Evolutionary conservation across 2,329 filamentous ascomycete species (phyloP).

Genomic region (Aspergillus sp.): DNA sequence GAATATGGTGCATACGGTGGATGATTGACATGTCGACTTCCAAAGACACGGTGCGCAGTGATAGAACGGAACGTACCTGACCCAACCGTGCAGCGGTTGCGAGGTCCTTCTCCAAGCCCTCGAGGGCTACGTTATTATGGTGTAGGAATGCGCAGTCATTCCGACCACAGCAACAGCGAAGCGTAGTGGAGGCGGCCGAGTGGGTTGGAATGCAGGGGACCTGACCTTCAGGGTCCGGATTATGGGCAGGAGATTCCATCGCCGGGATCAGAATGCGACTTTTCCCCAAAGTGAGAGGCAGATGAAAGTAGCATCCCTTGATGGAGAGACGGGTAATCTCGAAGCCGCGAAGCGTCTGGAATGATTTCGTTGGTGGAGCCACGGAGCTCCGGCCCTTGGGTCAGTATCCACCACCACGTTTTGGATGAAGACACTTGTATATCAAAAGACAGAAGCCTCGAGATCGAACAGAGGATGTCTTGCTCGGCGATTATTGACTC

Average conservation of each 20-base stretch:
- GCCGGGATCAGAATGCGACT: conserved; percentile 13
- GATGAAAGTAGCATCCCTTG: conserved; percentile 29
- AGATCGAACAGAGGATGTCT: not conserved
- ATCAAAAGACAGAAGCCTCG: no score
- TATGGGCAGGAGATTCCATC: conserved; percentile 29
- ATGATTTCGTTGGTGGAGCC: not conserved
- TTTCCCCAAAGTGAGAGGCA: conserved; percentile 3
- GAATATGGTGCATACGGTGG: conserved; percentile 4
- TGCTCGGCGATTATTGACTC: no score
- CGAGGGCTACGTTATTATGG: conserved; percentile 75
- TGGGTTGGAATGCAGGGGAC: conserved; percentile 34
- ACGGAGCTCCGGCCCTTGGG: not conserved
- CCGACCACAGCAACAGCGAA: conserved; percentile 80
- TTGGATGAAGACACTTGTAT: no score
- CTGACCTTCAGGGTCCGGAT: conserved; percentile 17
- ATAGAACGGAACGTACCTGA: conserved; percentile 66
- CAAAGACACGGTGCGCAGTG: not conserved
- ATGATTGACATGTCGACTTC: not conserved
- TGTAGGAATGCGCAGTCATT: conserved; percentile 74
- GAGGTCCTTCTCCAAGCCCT: conserved; percentile 83
- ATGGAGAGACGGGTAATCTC: not conserved
- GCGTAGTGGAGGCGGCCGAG: conserved; percentile 23
- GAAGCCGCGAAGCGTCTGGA: not conserved
- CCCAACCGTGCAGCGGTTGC: conserved; percentile 82
- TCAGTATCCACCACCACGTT: no score